A percentile compares a stretch with the other conserved stretches of the same genome.
phyloP scores from a whole-genome alignment of 1,139 yeast species.

The Magnusiomyces tetraspermus region DNA sequence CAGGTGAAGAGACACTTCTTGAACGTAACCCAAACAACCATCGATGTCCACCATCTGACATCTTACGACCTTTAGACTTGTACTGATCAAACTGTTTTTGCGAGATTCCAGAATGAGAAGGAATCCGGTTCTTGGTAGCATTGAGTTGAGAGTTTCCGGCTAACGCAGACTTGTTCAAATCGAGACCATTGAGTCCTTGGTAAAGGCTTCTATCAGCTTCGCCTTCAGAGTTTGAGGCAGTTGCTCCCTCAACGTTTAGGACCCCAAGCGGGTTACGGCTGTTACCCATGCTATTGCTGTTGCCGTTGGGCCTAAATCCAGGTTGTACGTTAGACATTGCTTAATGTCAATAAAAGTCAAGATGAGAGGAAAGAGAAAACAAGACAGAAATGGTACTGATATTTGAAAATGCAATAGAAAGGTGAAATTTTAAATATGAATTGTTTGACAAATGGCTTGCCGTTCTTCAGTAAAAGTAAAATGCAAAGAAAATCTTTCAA shows the following conservation, averaged over 20 bases:
- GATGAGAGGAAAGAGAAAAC: no score
- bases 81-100: background rate
- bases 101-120: background rate
- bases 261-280: slow-evolving; percentile 2
- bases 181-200: background rate
- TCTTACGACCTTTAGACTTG: background rate
- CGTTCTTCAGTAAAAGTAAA: no score
- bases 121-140: background rate
- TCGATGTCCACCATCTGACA: background rate
- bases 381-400: no score
- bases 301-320: no score
- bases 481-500: no score
- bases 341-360: no score
- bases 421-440: no score
- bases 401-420: no score
- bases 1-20: slow-evolving; percentile 4
- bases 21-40: slow-evolving; percentile 3
- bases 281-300: background rate
- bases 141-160: background rate
- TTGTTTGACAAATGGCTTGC: no score
- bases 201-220: background rate
- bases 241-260: background rate
- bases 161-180: background rate
- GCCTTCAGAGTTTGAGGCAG: background rate
- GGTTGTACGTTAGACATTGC: no score